A percentile compares a stretch with the other conserved stretches of the same genome.
phyloP scores from a whole-genome alignment of 164 flowering plant genomes.

The Cinnamomum micranthum region DNA sequence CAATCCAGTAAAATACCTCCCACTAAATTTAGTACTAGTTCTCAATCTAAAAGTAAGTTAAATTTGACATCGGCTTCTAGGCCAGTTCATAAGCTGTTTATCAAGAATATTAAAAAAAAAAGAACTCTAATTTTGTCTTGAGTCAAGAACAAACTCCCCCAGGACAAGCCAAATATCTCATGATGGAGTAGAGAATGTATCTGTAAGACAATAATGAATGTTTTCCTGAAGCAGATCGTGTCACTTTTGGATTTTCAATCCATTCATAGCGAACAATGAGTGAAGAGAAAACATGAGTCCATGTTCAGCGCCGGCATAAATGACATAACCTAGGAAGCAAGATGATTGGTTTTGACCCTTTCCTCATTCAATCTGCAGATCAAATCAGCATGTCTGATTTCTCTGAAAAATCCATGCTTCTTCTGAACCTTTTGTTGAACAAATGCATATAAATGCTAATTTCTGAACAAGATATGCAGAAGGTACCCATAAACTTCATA shows the following conservation, averaged over 20 bases:
- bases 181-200: background rate
- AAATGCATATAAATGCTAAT: background rate
- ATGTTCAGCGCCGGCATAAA: background rate
- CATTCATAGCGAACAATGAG: background rate
- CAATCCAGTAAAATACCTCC: background rate
- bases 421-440: background rate
- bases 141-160: background rate
- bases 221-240: background rate
- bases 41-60: background rate
- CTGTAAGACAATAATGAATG: background rate
- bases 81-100: background rate
- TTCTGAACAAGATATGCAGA: background rate
- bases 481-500: background rate
- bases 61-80: no score
- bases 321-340: constrained; percentile 6
- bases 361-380: background rate
- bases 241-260: background rate
- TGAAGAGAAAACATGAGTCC: background rate
- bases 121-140: background rate
- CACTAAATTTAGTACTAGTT: background rate
- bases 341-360: constrained; percentile 2
- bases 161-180: background rate
- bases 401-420: background rate
- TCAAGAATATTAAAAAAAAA: background rate
- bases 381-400: background rate